Base-by-base conservation (phyloP, 306 rosid genomes). In the Adenanthera pavonina region DNA sequence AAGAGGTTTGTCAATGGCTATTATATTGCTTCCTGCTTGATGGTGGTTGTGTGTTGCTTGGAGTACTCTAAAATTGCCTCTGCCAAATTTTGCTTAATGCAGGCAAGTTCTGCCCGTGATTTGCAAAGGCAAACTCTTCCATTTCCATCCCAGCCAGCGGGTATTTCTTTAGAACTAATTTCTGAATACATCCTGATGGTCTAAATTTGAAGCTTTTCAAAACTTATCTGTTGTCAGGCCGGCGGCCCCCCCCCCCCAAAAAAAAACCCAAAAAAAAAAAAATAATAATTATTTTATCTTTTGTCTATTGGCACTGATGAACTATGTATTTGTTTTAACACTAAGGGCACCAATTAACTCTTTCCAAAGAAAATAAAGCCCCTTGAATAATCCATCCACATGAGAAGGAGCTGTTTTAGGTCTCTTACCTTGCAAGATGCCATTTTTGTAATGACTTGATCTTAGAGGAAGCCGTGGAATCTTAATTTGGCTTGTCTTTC, bases 71-170 rank as follows among this genome's bases (percentile, higher is more conserved):
- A 85, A 73, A 10, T 44, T 69, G 73, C 60, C 38, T 16, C 30
- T 48, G 25, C 49, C 33, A 49, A 46, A 15, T 72, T 30, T 51
- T 72, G 20, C 81, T 81, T 72, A 62, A 77, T 84, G 86, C 87
- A 94, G 98, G 81, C 76, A 75, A 77, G 74, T 76, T 56, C 84
- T 76, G 85, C 76, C 59, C 46, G 48, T 83, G 92, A 86, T 85
- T 76, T 84, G 71, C 97, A 68, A 74, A 92, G 82, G 76, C 92
- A 77, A 81, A 88, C 75, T 89, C 80, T 83, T 82, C 86, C 90
- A 78, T 66, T 82, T 72, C 83, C 85, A 20, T 65, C 87, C 82
- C 94, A 69, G 76, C 80, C 57, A 48, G 77, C 92, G 82, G 97
- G 98, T 92, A 86, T 52, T 81, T 75, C 57, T 35, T 80, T 47